Conservation (phyloP, 768 basidiomycete genomes). For the Boletellus ananiceps region DNA sequence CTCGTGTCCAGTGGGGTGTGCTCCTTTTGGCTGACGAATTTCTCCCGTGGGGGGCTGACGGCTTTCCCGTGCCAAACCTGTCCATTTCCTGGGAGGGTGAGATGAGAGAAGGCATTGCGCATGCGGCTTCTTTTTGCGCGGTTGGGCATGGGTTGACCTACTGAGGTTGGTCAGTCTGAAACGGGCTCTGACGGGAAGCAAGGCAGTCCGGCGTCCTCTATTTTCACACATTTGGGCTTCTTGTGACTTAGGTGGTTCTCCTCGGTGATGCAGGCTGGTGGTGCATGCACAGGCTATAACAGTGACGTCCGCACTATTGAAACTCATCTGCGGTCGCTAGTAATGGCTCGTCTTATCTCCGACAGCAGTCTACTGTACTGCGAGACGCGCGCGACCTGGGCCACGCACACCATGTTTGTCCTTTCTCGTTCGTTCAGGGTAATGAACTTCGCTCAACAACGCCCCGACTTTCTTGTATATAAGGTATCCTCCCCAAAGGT, state of each 20-base stretch:
- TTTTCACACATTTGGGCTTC: conserved; percentile 11
- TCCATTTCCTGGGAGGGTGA: neutral
- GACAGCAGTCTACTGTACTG: neutral
- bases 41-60: neutral
- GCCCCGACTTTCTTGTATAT: conserved; percentile 33
- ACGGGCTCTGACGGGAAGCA: too few species aligned
- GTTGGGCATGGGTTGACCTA: neutral
- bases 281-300: neutral
- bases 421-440: conserved; percentile 37
- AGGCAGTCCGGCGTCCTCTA: conserved; percentile 5
- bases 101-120: neutral
- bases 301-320: conserved; percentile 3
- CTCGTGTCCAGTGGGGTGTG: conserved; percentile 14
- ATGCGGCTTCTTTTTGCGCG: neutral
- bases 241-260: conserved; percentile 20
- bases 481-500: conserved; percentile 88
- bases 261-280: conserved; percentile 14
- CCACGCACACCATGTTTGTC: conserved; percentile 95
- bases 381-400: conserved; percentile 20
- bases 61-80: conserved; percentile 4
- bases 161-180: neutral
- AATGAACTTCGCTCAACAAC: conserved; percentile 40
- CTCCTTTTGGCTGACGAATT: conserved; percentile 3
- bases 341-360: conserved; percentile 5
- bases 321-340: conserved; percentile 8